Evolutionary conservation across 2,329 filamentous ascomycete species (phyloP), one percentile per base, ranked within the genome.

Genomic region (Coniochaeta prunicola): DNA sequence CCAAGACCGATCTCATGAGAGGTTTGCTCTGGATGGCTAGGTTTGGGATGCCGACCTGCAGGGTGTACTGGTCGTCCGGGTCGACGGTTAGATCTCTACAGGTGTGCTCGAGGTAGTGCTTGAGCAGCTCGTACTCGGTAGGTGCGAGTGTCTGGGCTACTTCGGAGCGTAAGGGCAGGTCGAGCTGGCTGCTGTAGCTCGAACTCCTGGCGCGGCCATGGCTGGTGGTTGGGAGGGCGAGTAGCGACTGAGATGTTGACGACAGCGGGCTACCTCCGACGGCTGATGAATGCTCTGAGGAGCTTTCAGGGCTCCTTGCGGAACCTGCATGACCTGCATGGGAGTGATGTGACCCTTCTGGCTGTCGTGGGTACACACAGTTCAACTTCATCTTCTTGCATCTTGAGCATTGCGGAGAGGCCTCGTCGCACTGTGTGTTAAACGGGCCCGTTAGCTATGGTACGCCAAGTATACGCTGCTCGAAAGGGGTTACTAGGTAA

Each of bases 21-120:
- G 71, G 67, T 12, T 67, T 69, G 59, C 70, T 73, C 6, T 66
- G 63, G 53, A 76, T 73, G 0, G 76, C 76, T 0, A 78, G 64
- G 19, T 72, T 76, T 0, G 76, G 76, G 30, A 78, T 72, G 0
- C 75, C 73, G 7, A 77, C 68, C 12, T 74, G 70, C 1, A 78
- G 60, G 0, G 74, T 70, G 40, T 76, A 75, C 15, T 73, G 65
- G 53, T 77, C 76, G 1, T 72, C 67, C 1, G 67, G 55, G 21
- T 74, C 75, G 30, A 70, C 69, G 0, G 75, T 68, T 17, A 73
- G 65, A 3, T 68, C 68, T 4, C 62, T 70, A 42, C 74, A 73
- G 0, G 76, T 76, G 60, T 77, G 75, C 0, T 71, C 69, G 40
- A 77, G 67, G 50, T 75, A 78, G 60, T 78, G 74, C 26, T 68